Base-by-base conservation (phyloP, 208 protist genomes). In the Acanthamoeba lenticulata region DNA sequence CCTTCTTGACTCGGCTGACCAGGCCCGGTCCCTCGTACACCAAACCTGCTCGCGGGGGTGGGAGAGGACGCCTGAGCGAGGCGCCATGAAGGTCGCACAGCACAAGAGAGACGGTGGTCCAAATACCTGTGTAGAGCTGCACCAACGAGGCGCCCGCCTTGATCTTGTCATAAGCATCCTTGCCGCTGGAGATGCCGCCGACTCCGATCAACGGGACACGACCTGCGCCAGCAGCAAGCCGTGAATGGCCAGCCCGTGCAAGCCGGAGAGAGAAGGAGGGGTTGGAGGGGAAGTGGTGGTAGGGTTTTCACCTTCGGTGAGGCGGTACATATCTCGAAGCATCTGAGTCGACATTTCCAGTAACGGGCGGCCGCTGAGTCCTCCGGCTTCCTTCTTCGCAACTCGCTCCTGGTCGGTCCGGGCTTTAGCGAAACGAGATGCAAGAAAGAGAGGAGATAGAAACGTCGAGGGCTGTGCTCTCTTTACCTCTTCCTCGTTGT, bases 141-240 rank as follows among this genome's bases (percentile, higher is more conserved):
- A 97, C 96, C 3, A 97, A 34, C 34, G 74, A 95, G 17, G 97
- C 97, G 38, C 97, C 97, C 17, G 94, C 89, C 45, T 90, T 38
- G 21, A 97, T 97, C 93, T 97, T 97, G 24, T 95, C 94, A 36
- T 95, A 97, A 6, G 95, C 96, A 32, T 97, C 96, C 21, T 94
- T 7, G 1, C 95, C 97, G 21, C 19, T 86, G 29, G 42, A 42
- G 45, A 97, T 94, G 44, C 97, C 97, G 19, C 97, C 97, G 27
- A 96, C 96, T 27, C 96, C 96, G 45, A 77, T 92, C 65, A 79
- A 40, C 36, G 60, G 65, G 15, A 77, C 77, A 17, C 55, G 49
- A 55, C 49, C 79, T 74, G 21, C 0, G 19, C 19, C 52, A 4
- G 6, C 21, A 7, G 52, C 11, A 15, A 24, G 52, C n/a, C 52